These are phyloP conservation scores for Hymenoscyphus linearis DNA, from an alignment of 2,329 filamentous ascomycete genomes.

Conservation along the genomic window DNA sequence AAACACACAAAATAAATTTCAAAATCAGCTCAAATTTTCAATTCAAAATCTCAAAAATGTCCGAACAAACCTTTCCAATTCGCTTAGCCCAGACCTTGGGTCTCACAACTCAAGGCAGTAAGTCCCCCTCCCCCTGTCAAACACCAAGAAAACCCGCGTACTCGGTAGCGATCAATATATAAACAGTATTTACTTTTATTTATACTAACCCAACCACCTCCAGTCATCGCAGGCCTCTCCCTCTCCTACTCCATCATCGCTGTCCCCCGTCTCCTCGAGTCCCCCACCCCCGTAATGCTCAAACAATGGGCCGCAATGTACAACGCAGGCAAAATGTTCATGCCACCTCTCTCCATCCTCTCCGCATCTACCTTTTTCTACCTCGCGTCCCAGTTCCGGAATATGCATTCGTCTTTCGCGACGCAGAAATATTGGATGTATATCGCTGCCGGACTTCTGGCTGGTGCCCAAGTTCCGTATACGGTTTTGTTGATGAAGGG, in stretches of 20 bases:
- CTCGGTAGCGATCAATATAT: no score
- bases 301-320: conserved; percentile 47
- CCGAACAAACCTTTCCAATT: conserved; percentile 27
- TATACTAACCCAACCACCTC: neutral
- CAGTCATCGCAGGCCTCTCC: neutral
- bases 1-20: neutral
- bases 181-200: no score
- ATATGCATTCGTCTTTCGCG: neutral
- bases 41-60: neutral
- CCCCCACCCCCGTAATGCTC: conserved; percentile 49
- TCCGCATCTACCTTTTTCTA: conserved; percentile 30
- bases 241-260: conserved; percentile 36
- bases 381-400: conserved; percentile 35
- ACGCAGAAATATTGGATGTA: neutral
- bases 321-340: neutral
- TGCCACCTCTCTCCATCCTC: conserved; percentile 9
- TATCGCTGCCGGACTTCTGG: conserved; percentile 36
- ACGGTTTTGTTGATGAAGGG: conserved; percentile 42
- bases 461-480: conserved; percentile 46
- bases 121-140: neutral
- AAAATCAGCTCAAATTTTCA: neutral
- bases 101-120: conserved; percentile 35
- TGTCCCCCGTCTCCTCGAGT: conserved; percentile 49
- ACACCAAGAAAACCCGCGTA: neutral
- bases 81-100: conserved; percentile 45